phyloP scores from a whole-genome alignment of 345 rosid genomes.

The Turritis glabra region DNA sequence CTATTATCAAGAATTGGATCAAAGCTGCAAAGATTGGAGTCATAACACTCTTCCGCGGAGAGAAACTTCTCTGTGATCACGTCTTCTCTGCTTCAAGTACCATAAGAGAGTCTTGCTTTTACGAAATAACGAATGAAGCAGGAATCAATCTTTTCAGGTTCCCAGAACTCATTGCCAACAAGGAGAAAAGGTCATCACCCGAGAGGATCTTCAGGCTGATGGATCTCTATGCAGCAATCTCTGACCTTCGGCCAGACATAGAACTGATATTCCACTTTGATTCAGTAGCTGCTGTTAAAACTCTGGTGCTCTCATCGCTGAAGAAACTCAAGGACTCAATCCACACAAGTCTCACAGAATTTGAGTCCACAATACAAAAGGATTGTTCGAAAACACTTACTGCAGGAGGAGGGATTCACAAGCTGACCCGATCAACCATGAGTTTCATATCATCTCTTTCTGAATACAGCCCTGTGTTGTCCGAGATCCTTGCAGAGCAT shows the following conservation, averaged over 20 bases:
- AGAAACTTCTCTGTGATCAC: slow-evolving; percentile 63
- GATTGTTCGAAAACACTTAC: slow-evolving; percentile 47
- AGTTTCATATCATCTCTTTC: slow-evolving; percentile 57
- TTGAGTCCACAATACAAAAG: slow-evolving; percentile 53
- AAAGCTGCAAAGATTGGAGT: slow-evolving; percentile 60
- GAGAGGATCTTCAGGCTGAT: slow-evolving; percentile 62
- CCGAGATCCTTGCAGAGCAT: slow-evolving; percentile 54
- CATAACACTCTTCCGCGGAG: slow-evolving; percentile 59
- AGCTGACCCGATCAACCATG: slow-evolving; percentile 61
- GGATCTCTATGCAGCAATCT: slow-evolving; percentile 62
- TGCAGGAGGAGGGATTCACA: slow-evolving; percentile 71
- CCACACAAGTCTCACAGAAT: slow-evolving; percentile 42
- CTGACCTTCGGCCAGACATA: slow-evolving; percentile 63
- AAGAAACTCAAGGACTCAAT: slow-evolving; percentile 53
- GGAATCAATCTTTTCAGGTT: slow-evolving; percentile 61
- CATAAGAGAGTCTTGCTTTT: slow-evolving; percentile 63
- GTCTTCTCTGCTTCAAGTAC: slow-evolving; percentile 57
- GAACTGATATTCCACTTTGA: slow-evolving; percentile 59
- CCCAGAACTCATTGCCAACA: slow-evolving; percentile 57
- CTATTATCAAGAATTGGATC: slow-evolving; percentile 65
- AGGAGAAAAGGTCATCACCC: slow-evolving; percentile 42
- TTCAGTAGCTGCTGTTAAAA: slow-evolving; percentile 51
- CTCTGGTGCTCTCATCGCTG: slow-evolving; percentile 52
- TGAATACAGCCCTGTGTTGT: slow-evolving; percentile 51
- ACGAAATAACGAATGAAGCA: slow-evolving; percentile 60